Conservation (phyloP, 73 alveolate species). For the Blepharisma stoltei region DNA sequence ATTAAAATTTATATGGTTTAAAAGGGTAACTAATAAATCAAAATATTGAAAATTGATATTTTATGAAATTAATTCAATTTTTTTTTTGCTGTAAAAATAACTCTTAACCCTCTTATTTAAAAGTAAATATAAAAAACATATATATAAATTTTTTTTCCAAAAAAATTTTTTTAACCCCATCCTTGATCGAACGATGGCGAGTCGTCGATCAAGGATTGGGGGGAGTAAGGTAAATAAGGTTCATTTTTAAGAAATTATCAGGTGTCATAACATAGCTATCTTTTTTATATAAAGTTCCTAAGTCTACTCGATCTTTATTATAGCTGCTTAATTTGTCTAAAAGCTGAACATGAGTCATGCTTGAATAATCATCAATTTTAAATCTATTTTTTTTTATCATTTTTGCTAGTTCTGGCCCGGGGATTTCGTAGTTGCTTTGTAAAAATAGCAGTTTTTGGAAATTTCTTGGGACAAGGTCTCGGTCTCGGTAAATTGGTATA, state of each 20-base stretch:
- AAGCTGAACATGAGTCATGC: neutral
- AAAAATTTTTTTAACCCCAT: no score
- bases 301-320: neutral
- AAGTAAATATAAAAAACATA: no score
- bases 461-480: neutral
- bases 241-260: conserved; percentile 56
- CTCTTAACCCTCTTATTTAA: no score
- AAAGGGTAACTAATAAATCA: no score
- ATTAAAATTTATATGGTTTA: no score
- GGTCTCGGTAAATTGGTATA: conserved; percentile 1
- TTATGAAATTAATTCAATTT: no score
- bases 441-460: neutral
- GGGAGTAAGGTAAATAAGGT: conserved; percentile 48
- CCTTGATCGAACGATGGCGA: no score
- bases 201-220: neutral
- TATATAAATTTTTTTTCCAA: no score
- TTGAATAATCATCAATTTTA: conserved; percentile 1
- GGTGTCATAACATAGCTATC: conserved; percentile 30
- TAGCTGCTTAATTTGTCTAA: neutral
- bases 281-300: neutral
- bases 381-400: neutral
- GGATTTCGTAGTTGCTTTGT: neutral
- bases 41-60: no score
- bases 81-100: no score
- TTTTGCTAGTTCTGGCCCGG: neutral